Base-by-base conservation (phyloP, 495 filamentous ascomycete species). In the Penicillium silybi region DNA sequence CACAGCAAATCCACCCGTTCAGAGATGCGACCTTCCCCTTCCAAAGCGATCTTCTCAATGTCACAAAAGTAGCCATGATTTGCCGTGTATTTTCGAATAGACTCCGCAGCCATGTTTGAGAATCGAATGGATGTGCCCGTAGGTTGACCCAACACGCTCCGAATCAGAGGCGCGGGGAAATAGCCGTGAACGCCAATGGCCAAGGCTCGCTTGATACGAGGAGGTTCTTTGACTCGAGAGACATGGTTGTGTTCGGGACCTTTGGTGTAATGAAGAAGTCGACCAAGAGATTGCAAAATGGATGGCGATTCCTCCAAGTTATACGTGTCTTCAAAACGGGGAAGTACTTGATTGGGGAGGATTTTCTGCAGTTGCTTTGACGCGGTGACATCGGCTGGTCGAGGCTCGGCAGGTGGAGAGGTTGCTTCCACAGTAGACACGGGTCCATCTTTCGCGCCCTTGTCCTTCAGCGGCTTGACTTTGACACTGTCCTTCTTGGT, bases 181-280 rank as follows among this genome's bases (percentile, higher is more conserved):
- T 91, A 90, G 5, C 93, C 93, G 69, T 98, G 93, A 16, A 98
- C 84, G 19, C 93, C 93, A 54, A 98, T 95, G 7, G 91, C 90
- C 10, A 98, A 71, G 19, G 92, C 92, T 54, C 82, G 88, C 65
- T 83, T 91, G 7, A 96, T 81, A 56, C 77, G 85, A 2, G 82
- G 85, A 5, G 83, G 78, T 23, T 87, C 79, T 34, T 79, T 83
- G n/a, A 82, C 65, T n/a, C 88, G 74, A 58, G 80, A 82, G 3
- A 95, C 81, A 66, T 95, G 90, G 25, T 79, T 85, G 29, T 79
- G 70, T 6, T 80, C 76, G 25, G 78, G 73, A 26, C 85, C 78
- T 55, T 83, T 81, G 11, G 72, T 79, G 41, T 81, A 79, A 29
- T 85, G 78, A 10, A 92, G 68, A 26, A 89, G 66, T 46, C 82